Evolutionary conservation across 2,329 filamentous ascomycete genomes (phyloP).

Genomic region (Xylaria sp.): DNA sequence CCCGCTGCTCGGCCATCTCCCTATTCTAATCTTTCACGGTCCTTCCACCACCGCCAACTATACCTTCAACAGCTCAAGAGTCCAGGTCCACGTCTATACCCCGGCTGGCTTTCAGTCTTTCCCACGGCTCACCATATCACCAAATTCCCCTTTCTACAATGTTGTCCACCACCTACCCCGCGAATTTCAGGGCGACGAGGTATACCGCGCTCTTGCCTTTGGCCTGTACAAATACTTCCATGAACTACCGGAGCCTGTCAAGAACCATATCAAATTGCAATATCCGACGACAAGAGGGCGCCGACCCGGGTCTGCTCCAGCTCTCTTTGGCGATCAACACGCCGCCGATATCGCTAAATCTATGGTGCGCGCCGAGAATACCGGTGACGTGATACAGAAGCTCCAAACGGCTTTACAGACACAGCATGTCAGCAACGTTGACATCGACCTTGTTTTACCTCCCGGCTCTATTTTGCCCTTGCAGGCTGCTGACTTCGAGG

Average conservation of each 20-base stretch:
- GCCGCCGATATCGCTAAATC: constrained; percentile 88
- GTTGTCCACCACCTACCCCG: constrained; percentile 90
- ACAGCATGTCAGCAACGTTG: constrained; percentile 84
- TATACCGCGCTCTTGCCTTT: constrained; percentile 90
- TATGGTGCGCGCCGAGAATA: constrained; percentile 85
- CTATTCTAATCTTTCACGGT: constrained; percentile 91
- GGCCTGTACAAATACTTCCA: constrained; percentile 94
- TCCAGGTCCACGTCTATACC: constrained; percentile 92
- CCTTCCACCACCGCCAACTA: constrained; percentile 89
- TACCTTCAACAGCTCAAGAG: constrained; percentile 87
- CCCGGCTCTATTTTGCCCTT: constrained; percentile 77
- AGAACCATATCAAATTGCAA: constrained; percentile 72
- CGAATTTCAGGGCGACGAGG: constrained; percentile 94
- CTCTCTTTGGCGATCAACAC: constrained; percentile 89
- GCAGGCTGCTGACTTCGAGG: constrained; percentile 68
- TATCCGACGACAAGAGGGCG: constrained; percentile 66
- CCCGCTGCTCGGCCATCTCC: constrained; percentile 80
- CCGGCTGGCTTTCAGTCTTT: constrained; percentile 91
- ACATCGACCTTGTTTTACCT: constrained; percentile 88
- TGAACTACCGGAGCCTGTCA: constrained; percentile 83
- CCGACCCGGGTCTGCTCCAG: constrained; percentile 71
- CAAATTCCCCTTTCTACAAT: constrained; percentile 89
- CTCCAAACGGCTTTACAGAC: constrained; percentile 82
- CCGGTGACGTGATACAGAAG: constrained; percentile 75
- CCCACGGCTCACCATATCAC: constrained; percentile 90